Conservation (phyloP, 2,329 filamentous ascomycete genomes). For the Colletotrichum eleusines region DNA sequence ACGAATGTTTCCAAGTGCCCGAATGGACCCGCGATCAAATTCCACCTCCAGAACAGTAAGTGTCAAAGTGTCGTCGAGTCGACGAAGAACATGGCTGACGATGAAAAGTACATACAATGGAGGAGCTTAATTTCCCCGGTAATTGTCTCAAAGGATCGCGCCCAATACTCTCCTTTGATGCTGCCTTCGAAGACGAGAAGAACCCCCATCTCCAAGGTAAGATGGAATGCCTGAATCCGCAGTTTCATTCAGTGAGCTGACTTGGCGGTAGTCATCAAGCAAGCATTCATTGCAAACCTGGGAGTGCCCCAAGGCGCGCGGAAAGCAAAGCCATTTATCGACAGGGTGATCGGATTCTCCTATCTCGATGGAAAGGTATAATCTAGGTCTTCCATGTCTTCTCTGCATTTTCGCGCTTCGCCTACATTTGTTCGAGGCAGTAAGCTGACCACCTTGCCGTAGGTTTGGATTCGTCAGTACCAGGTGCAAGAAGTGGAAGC, state of each 20-base stretch:
- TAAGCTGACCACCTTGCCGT: not conserved
- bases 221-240: conserved; percentile 40
- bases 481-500: conserved; percentile 72
- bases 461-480: conserved; percentile 62
- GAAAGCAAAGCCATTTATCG: conserved; percentile 95
- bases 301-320: conserved; percentile 89
- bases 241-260: not conserved
- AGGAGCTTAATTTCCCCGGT: conserved; percentile 94
- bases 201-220: conserved; percentile 72
- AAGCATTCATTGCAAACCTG: conserved; percentile 85
- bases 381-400: conserved; percentile 79
- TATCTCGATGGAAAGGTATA: conserved; percentile 88
- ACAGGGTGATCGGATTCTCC: conserved; percentile 94
- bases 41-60: conserved; percentile 82
- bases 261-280: conserved; percentile 70
- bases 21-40: conserved; percentile 67
- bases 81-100: conserved; percentile 43
- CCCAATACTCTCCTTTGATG: conserved; percentile 94
- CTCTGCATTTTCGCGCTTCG: conserved; percentile 54
- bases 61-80: not conserved
- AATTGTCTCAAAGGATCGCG: conserved; percentile 96
- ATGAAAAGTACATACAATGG: conserved; percentile 86
- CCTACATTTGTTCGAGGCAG: not conserved
- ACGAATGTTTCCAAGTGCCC: conserved; percentile 67
- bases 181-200: conserved; percentile 79